Conservation (phyloP, 352 stramenopile genomes). For the Thalassiosira tumida region DNA sequence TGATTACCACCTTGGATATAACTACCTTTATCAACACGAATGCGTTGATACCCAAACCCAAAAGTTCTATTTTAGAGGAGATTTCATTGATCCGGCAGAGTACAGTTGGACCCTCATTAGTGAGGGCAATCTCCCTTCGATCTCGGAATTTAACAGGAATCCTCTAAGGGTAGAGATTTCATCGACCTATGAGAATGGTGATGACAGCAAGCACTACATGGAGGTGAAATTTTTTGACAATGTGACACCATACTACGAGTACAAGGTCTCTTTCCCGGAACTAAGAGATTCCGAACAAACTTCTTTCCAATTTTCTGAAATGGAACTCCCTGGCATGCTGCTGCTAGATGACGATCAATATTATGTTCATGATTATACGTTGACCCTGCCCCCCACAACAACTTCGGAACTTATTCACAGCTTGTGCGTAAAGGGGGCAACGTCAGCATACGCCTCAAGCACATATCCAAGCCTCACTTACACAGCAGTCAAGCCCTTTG, state of each 20-base stretch:
- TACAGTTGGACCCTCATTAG: slow-evolving; percentile 25
- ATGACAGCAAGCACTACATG: slow-evolving; percentile 58
- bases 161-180: slow-evolving; percentile 17
- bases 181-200: slow-evolving; percentile 67
- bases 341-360: too few species aligned
- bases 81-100: background rate
- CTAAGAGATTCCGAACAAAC: slow-evolving; percentile 37
- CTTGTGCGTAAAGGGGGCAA: too few species aligned
- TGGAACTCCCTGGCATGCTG: slow-evolving; percentile 74
- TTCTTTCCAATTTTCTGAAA: slow-evolving; percentile 56
- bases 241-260: slow-evolving; percentile 71
- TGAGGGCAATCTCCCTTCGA: slow-evolving; percentile 48
- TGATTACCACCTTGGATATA: background rate
- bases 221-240: slow-evolving; percentile 69
- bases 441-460: too few species aligned
- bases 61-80: slow-evolving; percentile 15
- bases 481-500: too few species aligned
- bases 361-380: too few species aligned
- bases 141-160: slow-evolving; percentile 72
- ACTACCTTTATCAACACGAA: background rate
- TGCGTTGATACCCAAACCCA: background rate
- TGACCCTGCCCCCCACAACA: too few species aligned
- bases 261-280: slow-evolving; percentile 71
- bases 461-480: too few species aligned
- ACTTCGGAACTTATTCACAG: too few species aligned